These are phyloP conservation scores for Hortiboletus flavorubellus DNA, from an alignment of 768 basidiomycete genomes.

Conservation along the genomic window DNA sequence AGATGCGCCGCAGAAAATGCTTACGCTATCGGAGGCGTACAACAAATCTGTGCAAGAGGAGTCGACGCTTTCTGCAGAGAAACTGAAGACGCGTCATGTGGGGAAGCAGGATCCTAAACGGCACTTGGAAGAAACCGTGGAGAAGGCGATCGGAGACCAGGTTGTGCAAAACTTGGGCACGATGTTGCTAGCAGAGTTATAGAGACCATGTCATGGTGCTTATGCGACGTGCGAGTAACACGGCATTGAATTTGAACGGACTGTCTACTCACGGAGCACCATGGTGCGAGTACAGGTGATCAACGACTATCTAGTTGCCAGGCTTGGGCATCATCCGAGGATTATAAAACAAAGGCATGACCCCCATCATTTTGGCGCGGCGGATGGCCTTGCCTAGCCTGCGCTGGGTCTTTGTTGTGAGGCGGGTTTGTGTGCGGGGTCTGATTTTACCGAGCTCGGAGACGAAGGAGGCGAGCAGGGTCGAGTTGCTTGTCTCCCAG, in stretches of 20 bases:
- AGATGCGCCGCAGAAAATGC: slow-evolving; percentile 56
- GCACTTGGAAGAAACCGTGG: slow-evolving; percentile 95
- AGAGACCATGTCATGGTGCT: slow-evolving; percentile 20
- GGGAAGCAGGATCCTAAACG: slow-evolving; percentile 98
- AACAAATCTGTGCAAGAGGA: slow-evolving; percentile 99
- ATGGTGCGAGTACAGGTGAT: not conserved
- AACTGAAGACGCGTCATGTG: slow-evolving; percentile 95
- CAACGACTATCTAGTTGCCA: slow-evolving; percentile 3
- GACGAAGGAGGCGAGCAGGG: slow-evolving; percentile 55
- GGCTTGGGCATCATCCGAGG: slow-evolving; percentile 25
- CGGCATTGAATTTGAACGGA: not conserved
- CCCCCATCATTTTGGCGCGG: slow-evolving; percentile 88
- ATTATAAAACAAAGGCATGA: slow-evolving; percentile 55
- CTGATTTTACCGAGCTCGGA: slow-evolving; percentile 81
- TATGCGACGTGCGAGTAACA: not conserved
- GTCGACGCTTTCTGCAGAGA: slow-evolving; percentile 88
- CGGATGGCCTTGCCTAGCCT: slow-evolving; percentile 80
- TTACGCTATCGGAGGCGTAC: slow-evolving; percentile 87
- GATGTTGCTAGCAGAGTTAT: slow-evolving; percentile 91
- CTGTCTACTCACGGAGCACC: not conserved
- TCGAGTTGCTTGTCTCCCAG: slow-evolving; percentile 58
- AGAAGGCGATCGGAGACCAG: slow-evolving; percentile 97
- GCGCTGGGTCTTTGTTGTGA: slow-evolving; percentile 80
- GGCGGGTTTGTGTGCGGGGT: slow-evolving; percentile 59
- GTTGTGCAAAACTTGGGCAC: slow-evolving; percentile 94